phyloP scores from a whole-genome alignment of 2,329 filamentous ascomycete genomes.

The Paracoccidioides lutzii region DNA sequence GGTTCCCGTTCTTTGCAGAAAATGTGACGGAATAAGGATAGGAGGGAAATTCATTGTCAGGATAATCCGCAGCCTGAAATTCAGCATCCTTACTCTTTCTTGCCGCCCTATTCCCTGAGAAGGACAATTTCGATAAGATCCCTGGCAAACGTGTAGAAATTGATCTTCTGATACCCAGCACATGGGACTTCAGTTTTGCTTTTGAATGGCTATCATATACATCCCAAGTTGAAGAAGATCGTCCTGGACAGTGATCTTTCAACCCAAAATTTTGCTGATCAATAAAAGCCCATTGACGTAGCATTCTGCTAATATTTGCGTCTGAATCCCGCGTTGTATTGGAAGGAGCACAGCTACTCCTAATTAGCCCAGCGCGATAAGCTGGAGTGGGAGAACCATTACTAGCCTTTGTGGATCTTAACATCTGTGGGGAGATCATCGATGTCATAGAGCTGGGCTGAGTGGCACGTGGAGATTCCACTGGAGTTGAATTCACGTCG shows the following conservation, averaged over 20 bases:
- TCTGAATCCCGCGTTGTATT: not conserved
- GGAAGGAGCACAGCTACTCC: not conserved
- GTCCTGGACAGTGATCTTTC: not conserved
- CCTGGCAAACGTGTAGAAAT: not conserved
- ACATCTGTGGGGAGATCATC: not conserved
- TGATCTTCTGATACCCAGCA: not conserved
- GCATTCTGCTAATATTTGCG: not conserved
- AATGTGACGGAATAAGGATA: not conserved
- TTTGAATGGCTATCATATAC: not conserved
- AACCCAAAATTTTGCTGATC: not conserved
- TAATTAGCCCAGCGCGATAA: not conserved
- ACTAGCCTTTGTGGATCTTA: not conserved
- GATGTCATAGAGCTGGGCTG: not conserved
- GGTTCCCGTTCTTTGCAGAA: too few relatives aligned
- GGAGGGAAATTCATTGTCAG: not conserved
- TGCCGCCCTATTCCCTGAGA: not conserved
- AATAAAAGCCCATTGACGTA: not conserved
- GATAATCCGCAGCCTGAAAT: not conserved
- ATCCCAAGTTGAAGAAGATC: not conserved
- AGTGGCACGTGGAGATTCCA: not conserved
- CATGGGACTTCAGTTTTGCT: not conserved
- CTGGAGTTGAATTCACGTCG: not conserved
- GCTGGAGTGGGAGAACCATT: not conserved
- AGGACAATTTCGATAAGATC: not conserved
- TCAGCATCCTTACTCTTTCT: not conserved